Conservation (phyloP, 2,329 filamentous ascomycete genomes). For the Aureobasidium sp. region DNA sequence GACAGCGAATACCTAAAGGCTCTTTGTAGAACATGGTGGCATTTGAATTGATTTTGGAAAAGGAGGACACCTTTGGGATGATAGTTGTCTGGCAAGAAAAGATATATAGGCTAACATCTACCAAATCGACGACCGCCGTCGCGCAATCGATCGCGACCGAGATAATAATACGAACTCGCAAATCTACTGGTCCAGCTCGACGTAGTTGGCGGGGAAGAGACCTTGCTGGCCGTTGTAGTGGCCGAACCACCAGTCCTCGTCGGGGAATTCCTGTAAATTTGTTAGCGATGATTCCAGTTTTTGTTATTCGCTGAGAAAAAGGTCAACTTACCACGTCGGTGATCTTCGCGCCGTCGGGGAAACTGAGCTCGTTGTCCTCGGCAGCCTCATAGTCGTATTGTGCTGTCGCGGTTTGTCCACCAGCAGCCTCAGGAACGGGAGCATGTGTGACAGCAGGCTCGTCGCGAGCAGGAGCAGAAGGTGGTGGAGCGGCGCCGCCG, state of each 20-base stretch:
- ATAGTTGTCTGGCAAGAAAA: not conserved
- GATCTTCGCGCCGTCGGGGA: slow-evolving; percentile 81
- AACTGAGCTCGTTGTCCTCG: slow-evolving; percentile 80
- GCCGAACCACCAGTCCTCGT: slow-evolving; percentile 98
- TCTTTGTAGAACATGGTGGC: no score
- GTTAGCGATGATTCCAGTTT: slow-evolving; percentile 21
- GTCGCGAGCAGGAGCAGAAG: slow-evolving; percentile 25
- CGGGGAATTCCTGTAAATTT: slow-evolving; percentile 74
- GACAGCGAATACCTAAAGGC: no score
- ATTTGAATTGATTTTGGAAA: no score
- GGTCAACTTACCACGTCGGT: slow-evolving; percentile 58
- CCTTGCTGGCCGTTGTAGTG: slow-evolving; percentile 71
- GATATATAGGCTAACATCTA: not conserved
- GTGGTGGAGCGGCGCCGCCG: slow-evolving; percentile 34
- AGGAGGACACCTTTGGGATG: no score
- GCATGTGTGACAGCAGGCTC: slow-evolving; percentile 27
- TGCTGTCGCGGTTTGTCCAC: slow-evolving; percentile 59
- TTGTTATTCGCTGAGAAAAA: not conserved
- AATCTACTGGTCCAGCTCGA: slow-evolving; percentile 38
- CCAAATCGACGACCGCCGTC: not conserved
- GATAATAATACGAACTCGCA: not conserved
- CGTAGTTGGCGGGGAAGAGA: slow-evolving; percentile 60
- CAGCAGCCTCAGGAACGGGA: slow-evolving; percentile 33
- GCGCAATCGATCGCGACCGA: not conserved
- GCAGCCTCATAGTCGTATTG: slow-evolving; percentile 95